Evolutionary conservation across 768 basidiomycete species (phyloP), one percentile per base, ranked within the genome.

Genomic region (Pleurotus eryngii): DNA sequence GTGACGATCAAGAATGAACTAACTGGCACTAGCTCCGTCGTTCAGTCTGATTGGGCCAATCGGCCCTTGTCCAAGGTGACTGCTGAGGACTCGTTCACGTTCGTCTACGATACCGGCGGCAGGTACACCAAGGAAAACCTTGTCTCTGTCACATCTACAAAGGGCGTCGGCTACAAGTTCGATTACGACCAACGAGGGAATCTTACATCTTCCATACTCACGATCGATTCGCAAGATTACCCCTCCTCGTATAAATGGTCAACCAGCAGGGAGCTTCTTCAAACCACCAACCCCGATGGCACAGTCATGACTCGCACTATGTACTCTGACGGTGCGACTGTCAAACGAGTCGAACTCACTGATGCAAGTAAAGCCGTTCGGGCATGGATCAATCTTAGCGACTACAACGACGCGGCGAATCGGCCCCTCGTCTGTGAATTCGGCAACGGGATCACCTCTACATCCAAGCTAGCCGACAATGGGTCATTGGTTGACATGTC

Each of bases 401-500:
- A 46, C n/a, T 60, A 57, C 18, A 56, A 57, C 17, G 59, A 60
- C 26, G 56, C 38, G 24, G 57, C 35, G 17, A 56, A 42, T n/a
- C 47, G 59, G 5, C 56, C 59, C 26, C 49, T 60, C 3, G 14
- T 38, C 1, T 60, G 59, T 26, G 59, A 60, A 3, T 57, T 60
- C 14, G 59, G 59, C 11, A 60, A 60, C 20, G 59, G 59, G 3
- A 45, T 60, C n/a, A 48, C 59, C 0, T 57, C 59, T 4, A 7
- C 46, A 2, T 57, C 59, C 5, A 39, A 43, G 7, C 27, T 60
- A 3, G 46, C 56, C 43, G 37, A 9, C 27, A 60, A 60, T 43
- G 59, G 59, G 15, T 38, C 48, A 4, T 30, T 60, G 15, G 17
- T 56, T 5, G 56, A 50, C 12, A 57, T 57, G 18, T 50, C 56